phyloP scores from a whole-genome alignment of 805 yeast species.

The Candida stauntonica region DNA sequence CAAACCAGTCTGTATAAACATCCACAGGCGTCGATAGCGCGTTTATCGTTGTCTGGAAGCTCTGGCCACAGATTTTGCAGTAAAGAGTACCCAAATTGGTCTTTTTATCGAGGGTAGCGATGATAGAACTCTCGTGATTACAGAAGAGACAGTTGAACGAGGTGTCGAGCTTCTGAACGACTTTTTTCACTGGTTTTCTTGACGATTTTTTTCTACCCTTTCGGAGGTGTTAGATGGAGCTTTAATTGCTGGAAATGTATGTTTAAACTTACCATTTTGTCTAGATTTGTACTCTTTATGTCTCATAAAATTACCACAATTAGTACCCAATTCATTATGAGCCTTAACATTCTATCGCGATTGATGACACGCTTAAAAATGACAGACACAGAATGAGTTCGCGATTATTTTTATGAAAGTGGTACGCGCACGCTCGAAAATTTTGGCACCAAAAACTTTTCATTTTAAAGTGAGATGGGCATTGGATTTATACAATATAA shows the following conservation, averaged over 20 bases:
- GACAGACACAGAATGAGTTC: slow-evolving; percentile 7
- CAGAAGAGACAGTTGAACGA: slow-evolving; percentile 90
- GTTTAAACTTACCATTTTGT: slow-evolving; percentile 12
- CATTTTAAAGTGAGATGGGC: background rate
- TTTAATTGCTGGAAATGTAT: too few relatives aligned
- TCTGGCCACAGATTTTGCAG: slow-evolving; percentile 93
- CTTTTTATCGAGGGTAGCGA: slow-evolving; percentile 84
- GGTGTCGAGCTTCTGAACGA: slow-evolving; percentile 76
- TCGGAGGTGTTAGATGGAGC: slow-evolving; percentile 1
- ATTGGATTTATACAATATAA: too few relatives aligned
- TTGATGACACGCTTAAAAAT: background rate
- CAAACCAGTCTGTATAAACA: slow-evolving; percentile 96
- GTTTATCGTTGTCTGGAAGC: slow-evolving; percentile 84
- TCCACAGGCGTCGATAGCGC: slow-evolving; percentile 82
- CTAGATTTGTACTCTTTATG: background rate
- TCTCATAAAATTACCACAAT: too few relatives aligned
- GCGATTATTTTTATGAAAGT: too few relatives aligned
- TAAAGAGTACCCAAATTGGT: slow-evolving; percentile 75
- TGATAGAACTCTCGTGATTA: slow-evolving; percentile 90
- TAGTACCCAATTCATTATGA: too few relatives aligned
- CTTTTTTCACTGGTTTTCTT: slow-evolving; percentile 72
- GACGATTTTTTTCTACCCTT: slow-evolving; percentile 84
- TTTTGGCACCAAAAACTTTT: slow-evolving; percentile 1
- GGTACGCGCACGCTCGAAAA: slow-evolving; percentile 4
- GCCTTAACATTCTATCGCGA: background rate